Evolutionary conservation across 1,139 yeast genomes (phyloP).

Genomic region (Taiozyma sp.): DNA sequence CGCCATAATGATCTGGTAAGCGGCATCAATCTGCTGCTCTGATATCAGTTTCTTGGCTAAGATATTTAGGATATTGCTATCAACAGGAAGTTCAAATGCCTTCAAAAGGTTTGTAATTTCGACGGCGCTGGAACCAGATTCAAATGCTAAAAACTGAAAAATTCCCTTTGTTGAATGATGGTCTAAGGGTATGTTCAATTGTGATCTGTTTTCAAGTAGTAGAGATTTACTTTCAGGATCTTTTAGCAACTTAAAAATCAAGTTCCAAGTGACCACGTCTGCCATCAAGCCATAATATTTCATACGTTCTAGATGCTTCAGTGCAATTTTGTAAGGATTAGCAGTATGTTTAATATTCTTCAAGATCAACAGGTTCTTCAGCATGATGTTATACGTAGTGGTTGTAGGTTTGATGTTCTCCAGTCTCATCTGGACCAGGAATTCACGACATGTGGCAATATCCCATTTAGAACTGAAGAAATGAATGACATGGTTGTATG

Average conservation of each 20-base stretch:
- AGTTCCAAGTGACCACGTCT: slow-evolving; percentile 37
- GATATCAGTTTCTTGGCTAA: slow-evolving; percentile 22
- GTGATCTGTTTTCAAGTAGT: slow-evolving; percentile 25
- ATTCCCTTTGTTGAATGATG: slow-evolving; percentile 8
- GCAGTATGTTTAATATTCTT: slow-evolving; percentile 26
- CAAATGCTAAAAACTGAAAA: slow-evolving; percentile 9
- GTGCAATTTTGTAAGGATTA: slow-evolving; percentile 27
- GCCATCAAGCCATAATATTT: slow-evolving; percentile 24
- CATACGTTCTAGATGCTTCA: slow-evolving; percentile 33
- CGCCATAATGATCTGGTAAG: slow-evolving; percentile 11
- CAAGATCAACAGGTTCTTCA: slow-evolving; percentile 25
- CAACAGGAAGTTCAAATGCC: slow-evolving; percentile 23
- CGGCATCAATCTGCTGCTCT: slow-evolving; percentile 24
- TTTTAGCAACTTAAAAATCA: slow-evolving; percentile 25
- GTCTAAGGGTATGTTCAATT: slow-evolving; percentile 23
- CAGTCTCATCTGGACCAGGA: slow-evolving; percentile 34
- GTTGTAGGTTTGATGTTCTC: slow-evolving; percentile 34
- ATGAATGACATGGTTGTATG: slow-evolving; percentile 41
- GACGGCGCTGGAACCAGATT: slow-evolving; percentile 5
- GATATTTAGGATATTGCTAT: slow-evolving; percentile 20
- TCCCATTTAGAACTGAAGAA: slow-evolving; percentile 34
- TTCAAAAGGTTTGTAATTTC: slow-evolving; percentile 18
- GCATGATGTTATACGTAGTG: slow-evolving; percentile 38
- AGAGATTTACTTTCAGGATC: slow-evolving; percentile 26
- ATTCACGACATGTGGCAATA: slow-evolving; percentile 37